Evolutionary conservation across 164 flowering plant genomes (phyloP), one percentile per base, ranked within the genome.

Genomic region (Santalum album): DNA sequence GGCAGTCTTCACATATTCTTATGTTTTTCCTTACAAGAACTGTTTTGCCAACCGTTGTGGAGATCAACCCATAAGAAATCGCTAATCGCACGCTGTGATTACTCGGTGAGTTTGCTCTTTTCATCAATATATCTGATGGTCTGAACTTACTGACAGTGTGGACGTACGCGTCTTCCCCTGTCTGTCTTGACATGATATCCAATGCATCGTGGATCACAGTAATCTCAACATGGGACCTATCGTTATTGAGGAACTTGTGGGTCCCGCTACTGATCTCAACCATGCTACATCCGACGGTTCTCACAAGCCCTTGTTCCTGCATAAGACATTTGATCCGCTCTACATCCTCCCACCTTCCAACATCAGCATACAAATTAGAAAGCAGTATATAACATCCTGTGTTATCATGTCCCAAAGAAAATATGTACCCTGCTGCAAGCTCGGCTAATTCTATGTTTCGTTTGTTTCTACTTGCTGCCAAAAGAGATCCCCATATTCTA

Each of bases 401-500:
- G 42, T 79, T 78, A 55, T 79, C 72, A 57, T 75, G 80, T n/a
- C 67, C 75, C 40, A 81, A 48, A 12, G 77, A 56, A 17, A 78
- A 54, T 43, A 79, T 63, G 1, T 68, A 56, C 46, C 73, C 51
- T 11, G 79, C 78, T 15, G 80, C 79, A 47, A 64, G 20, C 61
- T 85, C 87, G 55, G 89, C 87, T 19, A 75, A 38, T 47, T 65
- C 72, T 24, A 80, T 68, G 64, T 77, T 63, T 54, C 59, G 51
- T 17, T 71, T 65, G 49, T 71, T 69, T 68, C 81, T 71, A 65
- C 83, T 62, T 21, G 94, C 87, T 51, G 65, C 35, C 48, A 86
- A 61, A 25, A 86, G 63, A 35, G 94, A 76, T 51, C 89, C 85
- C 89, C 89, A 86, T 66, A 86, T 83, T 64, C 83, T 73, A 19